Base-by-base conservation (phyloP, 2,329 filamentous ascomycete genomes). In the Coccinonectria pachysandricola region DNA sequence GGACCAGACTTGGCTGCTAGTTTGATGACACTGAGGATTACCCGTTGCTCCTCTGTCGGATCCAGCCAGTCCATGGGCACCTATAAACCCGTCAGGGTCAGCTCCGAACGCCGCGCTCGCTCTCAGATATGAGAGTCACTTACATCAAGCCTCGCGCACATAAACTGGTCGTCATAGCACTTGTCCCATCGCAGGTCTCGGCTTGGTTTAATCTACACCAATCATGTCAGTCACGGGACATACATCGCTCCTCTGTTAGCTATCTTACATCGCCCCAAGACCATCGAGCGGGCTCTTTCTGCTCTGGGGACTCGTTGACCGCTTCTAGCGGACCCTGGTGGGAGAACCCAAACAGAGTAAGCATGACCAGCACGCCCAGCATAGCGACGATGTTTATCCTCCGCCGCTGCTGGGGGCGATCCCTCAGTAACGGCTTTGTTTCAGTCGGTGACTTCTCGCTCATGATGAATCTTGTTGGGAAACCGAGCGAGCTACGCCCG, bases 131-230 rank as follows among this genome's bases (percentile, higher is more conserved):
- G 13, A 5, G 3, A 14, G 11, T 12, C 21, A 38, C 43, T 37
- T 23, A 53, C 52, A 23, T 55, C 49, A 2, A 55, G 39, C 23
- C 52, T 48, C 4, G 52, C 50, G 31, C 52, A 55, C 19, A 54
- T 43, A 15, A 48, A 49, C 6, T 32, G 23, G 8, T 28, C 35
- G 2, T 46, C 39, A 27, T 54, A 54, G 26, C 51, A 54, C n/a
- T 28, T 16, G 26, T 52, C 40, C 51, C 51, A 54, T 9, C 32
- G 35, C 10, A 55, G 29, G n/a, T 38, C 32, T 7, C 32, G 31
- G 13, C 43, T 48, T 19, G 52, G 47, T 13, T 43, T 38, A 19
- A 53, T 35, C 52, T 73, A 56, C n/a, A n/a, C n/a, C n/a, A n/a
- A n/a, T n/a, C n/a, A n/a, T n/a, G n/a, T n/a, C n/a, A n/a, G n/a